phyloP scores from a whole-genome alignment of 768 basidiomycete species.

The Cystobasidium tubakii region DNA sequence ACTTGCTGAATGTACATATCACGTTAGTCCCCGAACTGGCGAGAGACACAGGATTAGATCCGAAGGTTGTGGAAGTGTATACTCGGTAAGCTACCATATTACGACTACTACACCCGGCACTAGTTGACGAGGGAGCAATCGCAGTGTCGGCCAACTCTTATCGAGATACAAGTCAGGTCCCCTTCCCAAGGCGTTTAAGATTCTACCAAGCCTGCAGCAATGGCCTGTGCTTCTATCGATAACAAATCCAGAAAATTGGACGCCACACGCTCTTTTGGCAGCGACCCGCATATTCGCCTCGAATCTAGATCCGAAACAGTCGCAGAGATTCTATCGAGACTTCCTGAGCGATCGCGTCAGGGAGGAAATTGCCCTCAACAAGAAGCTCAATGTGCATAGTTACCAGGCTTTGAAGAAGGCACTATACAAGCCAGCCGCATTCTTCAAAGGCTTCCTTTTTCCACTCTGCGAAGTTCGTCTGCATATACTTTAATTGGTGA shows the following conservation, averaged over 20 bases:
- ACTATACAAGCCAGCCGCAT: slow-evolving; percentile 92
- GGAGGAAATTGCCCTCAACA: slow-evolving; percentile 73
- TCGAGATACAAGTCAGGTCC: slow-evolving; percentile 87
- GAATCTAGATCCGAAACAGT: slow-evolving; percentile 90
- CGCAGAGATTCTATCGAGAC: slow-evolving; percentile 82
- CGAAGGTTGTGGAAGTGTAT: slow-evolving; percentile 86
- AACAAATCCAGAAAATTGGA: slow-evolving; percentile 88
- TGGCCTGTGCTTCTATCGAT: slow-evolving; percentile 95
- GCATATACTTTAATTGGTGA: neutral
- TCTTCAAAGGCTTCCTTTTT: slow-evolving; percentile 96
- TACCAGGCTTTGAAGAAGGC: slow-evolving; percentile 88
- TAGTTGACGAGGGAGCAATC: slow-evolving; percentile 2
- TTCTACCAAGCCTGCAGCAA: slow-evolving; percentile 86
- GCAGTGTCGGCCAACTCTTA: slow-evolving; percentile 76
- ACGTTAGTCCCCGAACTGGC: slow-evolving; percentile 52
- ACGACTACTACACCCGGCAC: neutral
- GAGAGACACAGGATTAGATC: slow-evolving; percentile 80
- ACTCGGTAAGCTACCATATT: slow-evolving; percentile 62
- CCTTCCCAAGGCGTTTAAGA: slow-evolving; percentile 94
- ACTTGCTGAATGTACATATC: slow-evolving; percentile 30
- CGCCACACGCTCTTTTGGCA: slow-evolving; percentile 86
- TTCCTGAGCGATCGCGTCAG: slow-evolving; percentile 83
- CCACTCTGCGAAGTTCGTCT: slow-evolving; percentile 77
- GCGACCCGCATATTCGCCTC: slow-evolving; percentile 94
- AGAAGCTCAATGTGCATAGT: slow-evolving; percentile 81